Evolutionary conservation across 2,329 filamentous ascomycete species (phyloP).

Genomic region (Chalaropsis thielavioides): DNA sequence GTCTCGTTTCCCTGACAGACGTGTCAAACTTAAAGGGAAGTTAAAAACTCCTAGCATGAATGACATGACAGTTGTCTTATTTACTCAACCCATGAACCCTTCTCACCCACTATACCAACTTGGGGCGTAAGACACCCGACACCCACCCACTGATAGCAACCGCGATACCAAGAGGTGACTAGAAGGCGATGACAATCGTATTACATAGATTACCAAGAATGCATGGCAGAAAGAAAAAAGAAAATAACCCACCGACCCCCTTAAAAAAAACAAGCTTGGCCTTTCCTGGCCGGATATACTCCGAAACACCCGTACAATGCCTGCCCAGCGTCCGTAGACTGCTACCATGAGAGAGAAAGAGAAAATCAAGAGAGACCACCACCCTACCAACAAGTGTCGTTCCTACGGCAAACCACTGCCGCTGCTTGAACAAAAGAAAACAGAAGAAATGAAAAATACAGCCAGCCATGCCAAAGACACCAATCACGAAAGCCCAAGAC

Average conservation of each 20-base stretch:
- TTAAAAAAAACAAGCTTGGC: not conserved
- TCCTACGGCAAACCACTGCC: not conserved
- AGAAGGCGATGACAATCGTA: not conserved
- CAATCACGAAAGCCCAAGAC: slow-evolving; percentile 19
- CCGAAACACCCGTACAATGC: not conserved
- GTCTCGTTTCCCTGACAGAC: too few relatives aligned
- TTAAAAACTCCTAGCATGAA: too few relatives aligned
- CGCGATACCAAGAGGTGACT: not conserved
- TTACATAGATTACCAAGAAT: not conserved
- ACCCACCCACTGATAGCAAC: too few relatives aligned
- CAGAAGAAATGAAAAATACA: not conserved
- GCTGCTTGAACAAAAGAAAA: not conserved
- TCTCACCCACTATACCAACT: too few relatives aligned
- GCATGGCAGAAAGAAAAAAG: not conserved
- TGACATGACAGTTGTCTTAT: too few relatives aligned
- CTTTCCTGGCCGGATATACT: not conserved
- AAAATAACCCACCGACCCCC: not conserved
- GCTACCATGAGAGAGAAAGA: not conserved
- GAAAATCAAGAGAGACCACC: not conserved
- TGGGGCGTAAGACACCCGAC: too few relatives aligned
- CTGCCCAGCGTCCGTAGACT: not conserved
- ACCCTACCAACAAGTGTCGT: not conserved
- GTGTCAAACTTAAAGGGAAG: too few relatives aligned
- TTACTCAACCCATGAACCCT: too few relatives aligned
- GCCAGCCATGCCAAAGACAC: not conserved